These are phyloP conservation scores for Sphagnum magellanicum DNA, from an alignment of 228 moss, liverwort and hornwort genomes.

Conservation along the genomic window DNA sequence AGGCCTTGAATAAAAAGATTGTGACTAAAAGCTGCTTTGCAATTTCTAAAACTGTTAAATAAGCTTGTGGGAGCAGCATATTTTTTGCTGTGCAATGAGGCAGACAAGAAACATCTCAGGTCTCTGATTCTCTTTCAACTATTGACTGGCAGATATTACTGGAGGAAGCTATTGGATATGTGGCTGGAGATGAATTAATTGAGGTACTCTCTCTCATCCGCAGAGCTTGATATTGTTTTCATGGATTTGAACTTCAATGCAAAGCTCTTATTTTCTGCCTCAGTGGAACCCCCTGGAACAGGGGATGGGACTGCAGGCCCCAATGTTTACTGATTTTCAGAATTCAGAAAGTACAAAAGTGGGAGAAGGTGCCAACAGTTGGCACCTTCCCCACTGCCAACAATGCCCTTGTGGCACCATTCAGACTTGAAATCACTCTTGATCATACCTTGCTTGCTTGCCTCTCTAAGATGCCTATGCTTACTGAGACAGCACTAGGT, in stretches of 20 bases:
- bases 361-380: too few species aligned
- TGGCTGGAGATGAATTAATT: constrained; percentile 81
- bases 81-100: not conserved
- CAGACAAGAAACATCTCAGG: too few species aligned
- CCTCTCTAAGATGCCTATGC: too few species aligned
- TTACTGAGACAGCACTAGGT: too few species aligned
- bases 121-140: too few species aligned
- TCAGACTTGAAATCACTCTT: too few species aligned
- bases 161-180: constrained; percentile 97
- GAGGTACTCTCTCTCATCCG: constrained; percentile 34
- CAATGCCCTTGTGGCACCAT: too few species aligned
- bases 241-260: too few species aligned
- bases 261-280: not conserved
- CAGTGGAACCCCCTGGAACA: not conserved
- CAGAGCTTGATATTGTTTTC: too few species aligned
- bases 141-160: constrained; percentile 30
- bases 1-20: not conserved
- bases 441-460: too few species aligned
- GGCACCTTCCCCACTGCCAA: too few species aligned
- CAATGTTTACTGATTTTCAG: constrained; percentile 1
- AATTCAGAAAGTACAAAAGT: not conserved
- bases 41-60: not conserved
- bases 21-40: not conserved
- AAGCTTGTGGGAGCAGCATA: not conserved
- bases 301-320: not conserved